phyloP scores from a whole-genome alignment of 73 alveolate species.

The Paramecium bursaria region DNA sequence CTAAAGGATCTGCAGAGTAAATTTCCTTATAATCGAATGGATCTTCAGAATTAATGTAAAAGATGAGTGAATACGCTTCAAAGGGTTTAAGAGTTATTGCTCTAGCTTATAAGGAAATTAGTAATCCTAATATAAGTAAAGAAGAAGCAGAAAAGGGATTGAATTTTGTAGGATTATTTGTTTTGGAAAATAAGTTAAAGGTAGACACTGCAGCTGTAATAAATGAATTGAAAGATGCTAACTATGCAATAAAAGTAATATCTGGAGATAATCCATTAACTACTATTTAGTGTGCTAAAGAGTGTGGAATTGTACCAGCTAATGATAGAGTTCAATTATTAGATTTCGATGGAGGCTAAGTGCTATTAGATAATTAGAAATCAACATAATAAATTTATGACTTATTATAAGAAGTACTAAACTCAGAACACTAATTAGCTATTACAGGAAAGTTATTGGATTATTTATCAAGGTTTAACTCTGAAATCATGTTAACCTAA shows the following conservation, averaged over 20 bases:
- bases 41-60: background rate
- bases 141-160: constrained; percentile 61
- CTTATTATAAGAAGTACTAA: background rate
- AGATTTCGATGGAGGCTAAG: constrained; percentile 28
- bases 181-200: constrained; percentile 61
- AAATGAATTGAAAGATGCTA: constrained; percentile 43
- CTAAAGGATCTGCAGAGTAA: constrained; percentile 65
- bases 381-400: background rate
- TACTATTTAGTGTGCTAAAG: constrained; percentile 53
- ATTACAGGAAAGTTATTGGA: constrained; percentile 25
- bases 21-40: background rate
- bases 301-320: constrained; percentile 34
- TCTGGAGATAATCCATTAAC: constrained; percentile 71
- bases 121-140: constrained; percentile 5
- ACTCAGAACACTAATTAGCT: background rate
- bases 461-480: background rate
- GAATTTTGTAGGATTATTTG: constrained; percentile 62
- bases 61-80: constrained; percentile 19
- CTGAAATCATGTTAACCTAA: background rate
- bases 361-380: background rate
- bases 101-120: constrained; percentile 50
- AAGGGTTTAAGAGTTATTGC: constrained; percentile 66
- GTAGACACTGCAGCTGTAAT: constrained; percentile 62
- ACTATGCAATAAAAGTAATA: constrained; percentile 44
- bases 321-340: constrained; percentile 7